Percentiles rank a stretch among this genome's conserved stretches.
phyloP scores from a whole-genome alignment of 164 flowering plant genomes.

The Berberis vulgaris region DNA sequence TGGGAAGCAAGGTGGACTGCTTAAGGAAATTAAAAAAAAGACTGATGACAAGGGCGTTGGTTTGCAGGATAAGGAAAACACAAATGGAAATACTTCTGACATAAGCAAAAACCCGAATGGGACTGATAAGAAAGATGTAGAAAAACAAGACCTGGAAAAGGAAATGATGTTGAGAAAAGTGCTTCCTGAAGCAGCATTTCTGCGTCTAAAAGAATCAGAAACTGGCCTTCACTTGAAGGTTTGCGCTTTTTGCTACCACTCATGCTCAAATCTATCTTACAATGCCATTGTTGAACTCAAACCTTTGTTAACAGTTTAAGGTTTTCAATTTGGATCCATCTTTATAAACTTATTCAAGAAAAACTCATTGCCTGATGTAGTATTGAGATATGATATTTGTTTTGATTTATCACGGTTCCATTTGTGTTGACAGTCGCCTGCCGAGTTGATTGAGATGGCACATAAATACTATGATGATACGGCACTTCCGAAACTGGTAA shows the following conservation, averaged over 20 bases:
- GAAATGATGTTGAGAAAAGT: conserved; percentile 50
- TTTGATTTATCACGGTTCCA: conserved; percentile 9
- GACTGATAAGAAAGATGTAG: conserved; percentile 36
- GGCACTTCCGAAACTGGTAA: conserved; percentile 90
- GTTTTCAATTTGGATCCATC: background rate
- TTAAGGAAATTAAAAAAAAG: conserved; percentile 79
- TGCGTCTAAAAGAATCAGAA: conserved; percentile 78
- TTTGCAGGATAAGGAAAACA: conserved; percentile 34
- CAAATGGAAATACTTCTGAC: conserved; percentile 20
- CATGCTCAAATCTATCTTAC: background rate
- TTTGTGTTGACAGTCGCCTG: conserved; percentile 51
- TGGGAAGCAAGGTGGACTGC: conserved; percentile 86
- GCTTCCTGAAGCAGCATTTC: conserved; percentile 64
- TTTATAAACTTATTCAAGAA: background rate
- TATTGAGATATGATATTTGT: background rate
- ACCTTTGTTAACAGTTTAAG: background rate
- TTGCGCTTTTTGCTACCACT: conserved; percentile 3
- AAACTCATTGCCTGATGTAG: background rate
- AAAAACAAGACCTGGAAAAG: conserved; percentile 44
- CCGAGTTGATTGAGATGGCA: conserved; percentile 89
- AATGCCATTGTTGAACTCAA: background rate
- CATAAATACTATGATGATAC: conserved; percentile 74
- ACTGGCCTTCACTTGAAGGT: conserved; percentile 95
- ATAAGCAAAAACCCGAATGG: conserved; percentile 27
- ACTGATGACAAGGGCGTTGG: conserved; percentile 36